Evolutionary conservation across 1,284 basidiomycete species (phyloP), one percentile per base, ranked within the genome.

Genomic region (Inonotus hispidus): DNA sequence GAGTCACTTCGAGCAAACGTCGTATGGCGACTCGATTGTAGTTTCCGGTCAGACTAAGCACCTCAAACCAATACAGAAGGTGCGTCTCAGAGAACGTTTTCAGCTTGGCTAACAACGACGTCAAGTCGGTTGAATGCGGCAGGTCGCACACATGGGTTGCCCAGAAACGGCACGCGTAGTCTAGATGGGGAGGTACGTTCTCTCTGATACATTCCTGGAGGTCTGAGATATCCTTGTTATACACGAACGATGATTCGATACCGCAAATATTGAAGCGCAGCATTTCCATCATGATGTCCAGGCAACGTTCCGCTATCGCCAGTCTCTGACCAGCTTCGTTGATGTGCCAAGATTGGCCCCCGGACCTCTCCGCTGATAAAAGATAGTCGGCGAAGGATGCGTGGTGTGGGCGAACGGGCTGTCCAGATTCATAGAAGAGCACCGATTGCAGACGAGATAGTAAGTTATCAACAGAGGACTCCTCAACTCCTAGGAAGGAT

Each of bases 61-160:
- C n/a, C n/a, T n/a, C n/a, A n/a, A n/a, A n/a, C n/a, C n/a, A n/a
- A n/a, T n/a, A n/a, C n/a, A n/a, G n/a, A n/a, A n/a, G n/a, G n/a
- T n/a, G n/a, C n/a, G n/a, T n/a, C n/a, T n/a, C n/a, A n/a, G 69
- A n/a, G 54, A 68, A 70, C 8, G 58, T 29, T 19, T 32, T 58
- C 14, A 59, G 27, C 21, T 39, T 27, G 10, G 58, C n/a, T 21
- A 13, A 21, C 16, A 25, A 14, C 11, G 45, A 4, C 16, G 32
- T 1, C 27, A 59, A 14, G 11, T 39, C 35, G n/a, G 14, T 21
- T 7, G 49, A 50, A 23, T 39, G 16, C 32, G 53, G 23, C 13
- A 46, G 13, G 14, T 60, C 59, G n/a, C 19, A 21, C 8, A 57
- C 13, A 45, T 60, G n/a, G n/a, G n/a, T n/a, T n/a, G n/a, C n/a